Conservation (phyloP, 1,139 yeast species). For the Chernovozyma aurita region DNA sequence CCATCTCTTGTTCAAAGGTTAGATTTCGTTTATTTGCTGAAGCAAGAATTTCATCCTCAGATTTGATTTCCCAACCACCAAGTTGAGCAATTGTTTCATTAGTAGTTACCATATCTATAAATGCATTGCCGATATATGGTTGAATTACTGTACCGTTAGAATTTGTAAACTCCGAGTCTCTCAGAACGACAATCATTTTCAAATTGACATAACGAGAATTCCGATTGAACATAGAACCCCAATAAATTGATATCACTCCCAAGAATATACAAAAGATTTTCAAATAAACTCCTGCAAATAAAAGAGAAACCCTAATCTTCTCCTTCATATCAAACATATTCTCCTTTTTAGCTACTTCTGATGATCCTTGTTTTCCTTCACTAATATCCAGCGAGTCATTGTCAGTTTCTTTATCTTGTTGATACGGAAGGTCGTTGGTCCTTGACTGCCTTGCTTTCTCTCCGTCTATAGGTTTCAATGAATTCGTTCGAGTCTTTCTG, state of each 20-base stretch:
- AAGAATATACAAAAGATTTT: conserved; percentile 16
- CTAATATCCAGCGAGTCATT: not conserved
- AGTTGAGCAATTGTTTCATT: conserved; percentile 13
- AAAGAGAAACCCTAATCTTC: not conserved
- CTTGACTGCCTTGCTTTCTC: not conserved
- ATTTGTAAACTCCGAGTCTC: conserved; percentile 27
- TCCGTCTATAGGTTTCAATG: too few species aligned
- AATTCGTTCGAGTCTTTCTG: too few species aligned
- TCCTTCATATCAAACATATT: not conserved
- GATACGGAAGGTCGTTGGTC: not conserved
- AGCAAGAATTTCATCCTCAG: conserved; percentile 22
- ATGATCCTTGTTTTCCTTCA: not conserved
- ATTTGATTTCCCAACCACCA: conserved; percentile 40
- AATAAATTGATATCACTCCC: conserved; percentile 47
- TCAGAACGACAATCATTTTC: conserved; percentile 42
- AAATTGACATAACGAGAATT: conserved; percentile 32
- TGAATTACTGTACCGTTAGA: conserved; percentile 16
- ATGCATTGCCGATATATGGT: conserved; percentile 30
- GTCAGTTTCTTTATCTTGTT: not conserved
- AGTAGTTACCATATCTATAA: conserved; percentile 18
- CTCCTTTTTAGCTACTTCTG: not conserved
- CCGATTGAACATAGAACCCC: conserved; percentile 56
- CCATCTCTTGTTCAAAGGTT: conserved; percentile 29
- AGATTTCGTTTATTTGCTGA: conserved; percentile 29
- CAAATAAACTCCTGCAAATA: conserved; percentile 9